A percentile compares a stretch with the other conserved stretches of the same genome.
Evolutionary conservation across 331 rosid genomes (phyloP).

Genomic region (Prunus yedoensis): DNA sequence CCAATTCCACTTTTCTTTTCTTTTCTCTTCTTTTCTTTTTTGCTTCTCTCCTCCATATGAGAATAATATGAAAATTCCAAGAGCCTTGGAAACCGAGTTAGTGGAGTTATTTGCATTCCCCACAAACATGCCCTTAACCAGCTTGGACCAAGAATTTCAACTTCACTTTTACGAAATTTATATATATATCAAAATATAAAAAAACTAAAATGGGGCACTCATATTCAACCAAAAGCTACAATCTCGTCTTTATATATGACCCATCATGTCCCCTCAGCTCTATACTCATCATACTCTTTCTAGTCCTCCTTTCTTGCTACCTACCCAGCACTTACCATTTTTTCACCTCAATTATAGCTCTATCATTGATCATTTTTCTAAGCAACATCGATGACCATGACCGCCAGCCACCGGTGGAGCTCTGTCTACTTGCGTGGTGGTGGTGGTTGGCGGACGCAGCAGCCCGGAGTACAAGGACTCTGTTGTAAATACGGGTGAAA

Average conservation of each 20-base stretch:
- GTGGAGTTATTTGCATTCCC: conserved; percentile 86
- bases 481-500: conserved; percentile 29
- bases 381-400: conserved; percentile 11
- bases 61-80: conserved; percentile 70
- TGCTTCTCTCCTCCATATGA: conserved; percentile 27
- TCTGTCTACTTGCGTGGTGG: neutral
- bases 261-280: conserved; percentile 56
- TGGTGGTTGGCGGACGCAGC: conserved; percentile 25
- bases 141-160: conserved; percentile 58
- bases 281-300: conserved; percentile 28
- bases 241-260: conserved; percentile 77
- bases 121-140: conserved; percentile 84
- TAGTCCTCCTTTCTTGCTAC: conserved; percentile 6
- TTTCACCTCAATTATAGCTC: conserved; percentile 1
- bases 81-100: conserved; percentile 90
- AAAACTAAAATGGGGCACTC: neutral
- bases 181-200: neutral
- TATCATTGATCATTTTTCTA: conserved; percentile 4
- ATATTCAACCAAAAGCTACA: conserved; percentile 49
- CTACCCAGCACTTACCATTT: neutral
- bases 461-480: conserved; percentile 25
- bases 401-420: conserved; percentile 14
- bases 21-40: neutral
- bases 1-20: conserved; percentile 14
- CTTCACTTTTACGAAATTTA: conserved; percentile 34